These are phyloP conservation scores for Beauveria sp. DNA, from an alignment of 2,329 filamentous ascomycete genomes.

Conservation along the genomic window DNA sequence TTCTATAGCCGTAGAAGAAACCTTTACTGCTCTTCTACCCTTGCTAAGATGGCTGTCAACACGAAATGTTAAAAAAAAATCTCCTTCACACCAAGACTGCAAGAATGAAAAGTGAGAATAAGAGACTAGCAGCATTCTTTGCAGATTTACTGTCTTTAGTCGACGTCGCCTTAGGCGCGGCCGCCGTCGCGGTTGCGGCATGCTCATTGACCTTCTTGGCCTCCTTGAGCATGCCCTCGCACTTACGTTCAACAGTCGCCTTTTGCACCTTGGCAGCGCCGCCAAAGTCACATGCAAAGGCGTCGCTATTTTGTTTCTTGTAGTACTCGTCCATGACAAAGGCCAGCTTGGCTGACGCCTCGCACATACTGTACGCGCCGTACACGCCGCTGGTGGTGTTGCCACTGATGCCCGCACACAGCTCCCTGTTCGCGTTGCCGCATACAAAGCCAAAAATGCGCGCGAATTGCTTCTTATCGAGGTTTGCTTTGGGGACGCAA, in stretches of 20 bases:
- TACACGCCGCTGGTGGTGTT: slow-evolving; percentile 52
- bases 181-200: slow-evolving; percentile 38
- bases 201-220: slow-evolving; percentile 50
- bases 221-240: slow-evolving; percentile 43
- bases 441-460: too few species aligned
- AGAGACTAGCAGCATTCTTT: not conserved
- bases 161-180: not conserved
- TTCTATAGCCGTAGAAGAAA: too few species aligned
- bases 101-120: not conserved
- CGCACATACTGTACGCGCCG: slow-evolving; percentile 74
- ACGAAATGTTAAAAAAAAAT: too few species aligned
- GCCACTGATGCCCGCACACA: too few species aligned
- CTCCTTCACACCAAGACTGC: not conserved
- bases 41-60: too few species aligned
- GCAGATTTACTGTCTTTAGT: not conserved
- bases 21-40: too few species aligned
- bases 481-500: too few species aligned
- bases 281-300: slow-evolving; percentile 61
- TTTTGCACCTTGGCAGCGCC: slow-evolving; percentile 54
- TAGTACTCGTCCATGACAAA: slow-evolving; percentile 35
- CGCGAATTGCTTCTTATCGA: too few species aligned
- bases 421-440: too few species aligned
- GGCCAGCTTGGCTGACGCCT: slow-evolving; percentile 53
- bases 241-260: slow-evolving; percentile 46
- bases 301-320: slow-evolving; percentile 40